Percentiles rank a stretch among this genome's conserved stretches.
These are phyloP conservation scores for Pseudotsuga menziesii DNA, from an alignment of 75 land plant genomes.

Conservation along the genomic window DNA sequence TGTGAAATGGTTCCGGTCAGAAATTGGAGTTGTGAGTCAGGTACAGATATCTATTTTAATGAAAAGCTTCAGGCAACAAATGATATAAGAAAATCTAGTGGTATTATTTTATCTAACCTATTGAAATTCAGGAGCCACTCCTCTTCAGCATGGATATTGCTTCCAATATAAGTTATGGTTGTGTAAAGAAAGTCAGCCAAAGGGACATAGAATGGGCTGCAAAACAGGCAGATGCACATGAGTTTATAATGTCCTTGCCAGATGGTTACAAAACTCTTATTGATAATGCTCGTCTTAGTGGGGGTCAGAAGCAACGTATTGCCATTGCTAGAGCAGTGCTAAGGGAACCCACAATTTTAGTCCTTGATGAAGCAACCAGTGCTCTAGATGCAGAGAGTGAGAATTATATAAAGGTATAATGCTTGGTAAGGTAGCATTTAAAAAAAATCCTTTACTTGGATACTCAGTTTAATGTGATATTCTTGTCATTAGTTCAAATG, in stretches of 20 bases:
- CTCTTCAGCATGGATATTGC: slow-evolving; percentile 83
- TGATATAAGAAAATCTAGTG: neutral
- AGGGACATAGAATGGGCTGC: slow-evolving; percentile 81
- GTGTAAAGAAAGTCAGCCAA: slow-evolving; percentile 43
- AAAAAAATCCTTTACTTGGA: neutral
- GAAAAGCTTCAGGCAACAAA: neutral
- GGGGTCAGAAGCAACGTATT: slow-evolving; percentile 95
- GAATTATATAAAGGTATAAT: slow-evolving; percentile 66
- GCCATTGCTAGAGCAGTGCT: slow-evolving; percentile 95
- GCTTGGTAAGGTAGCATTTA: neutral
- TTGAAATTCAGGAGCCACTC: slow-evolving; percentile 66
- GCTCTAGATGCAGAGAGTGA: slow-evolving; percentile 97
- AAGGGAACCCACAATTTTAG: slow-evolving; percentile 75
- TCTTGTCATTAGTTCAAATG: neutral
- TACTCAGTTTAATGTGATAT: neutral
- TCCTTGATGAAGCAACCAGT: slow-evolving; percentile 97
- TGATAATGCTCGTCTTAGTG: slow-evolving; percentile 89
- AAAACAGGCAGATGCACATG: slow-evolving; percentile 89
- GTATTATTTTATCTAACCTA: neutral
- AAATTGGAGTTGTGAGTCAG: slow-evolving; percentile 91
- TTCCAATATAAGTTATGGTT: slow-evolving; percentile 87
- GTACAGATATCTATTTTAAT: slow-evolving; percentile 19
- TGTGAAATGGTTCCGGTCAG: slow-evolving; percentile 75
- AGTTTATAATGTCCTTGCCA: slow-evolving; percentile 69
- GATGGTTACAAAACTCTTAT: slow-evolving; percentile 76